Evolutionary conservation across 345 rosid species (phyloP).

Genomic region (Luvunga scandens): DNA sequence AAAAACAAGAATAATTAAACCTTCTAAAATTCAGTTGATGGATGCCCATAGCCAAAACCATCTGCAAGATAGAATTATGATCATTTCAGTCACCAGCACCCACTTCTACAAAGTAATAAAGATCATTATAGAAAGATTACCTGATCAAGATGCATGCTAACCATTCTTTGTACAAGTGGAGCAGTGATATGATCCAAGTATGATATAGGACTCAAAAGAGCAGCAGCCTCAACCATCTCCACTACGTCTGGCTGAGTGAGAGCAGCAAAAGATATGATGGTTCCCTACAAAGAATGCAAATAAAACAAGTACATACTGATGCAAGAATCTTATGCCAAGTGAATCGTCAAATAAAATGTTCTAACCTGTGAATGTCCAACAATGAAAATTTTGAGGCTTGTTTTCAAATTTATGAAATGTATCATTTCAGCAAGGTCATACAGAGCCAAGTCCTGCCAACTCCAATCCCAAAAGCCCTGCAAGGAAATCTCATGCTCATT

Average conservation of each 20-base stretch:
- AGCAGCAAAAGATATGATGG: constrained; percentile 90
- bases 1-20: constrained; percentile 27
- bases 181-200: constrained; percentile 79
- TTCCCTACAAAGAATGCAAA: constrained; percentile 49
- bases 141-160: constrained; percentile 83
- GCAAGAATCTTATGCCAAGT: constrained; percentile 1
- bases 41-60: constrained; percentile 75
- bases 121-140: constrained; percentile 31
- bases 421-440: constrained; percentile 79
- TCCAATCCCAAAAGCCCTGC: constrained; percentile 97
- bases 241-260: constrained; percentile 66
- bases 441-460: constrained; percentile 93
- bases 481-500: constrained; percentile 14
- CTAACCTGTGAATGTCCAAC: constrained; percentile 97
- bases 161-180: constrained; percentile 87
- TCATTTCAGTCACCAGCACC: constrained; percentile 21
- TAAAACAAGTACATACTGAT: not conserved
- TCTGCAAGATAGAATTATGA: constrained; percentile 37
- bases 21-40: constrained; percentile 89
- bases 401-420: constrained; percentile 37
- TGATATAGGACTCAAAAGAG: constrained; percentile 84
- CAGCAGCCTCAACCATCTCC: constrained; percentile 91
- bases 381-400: constrained; percentile 66
- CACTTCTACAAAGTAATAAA: constrained; percentile 11
- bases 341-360: not conserved